Percentiles rank a stretch among this genome's conserved stretches.
phyloP scores from a whole-genome alignment of 176 grass and related monocot genomes.

The Oryza punctata region DNA sequence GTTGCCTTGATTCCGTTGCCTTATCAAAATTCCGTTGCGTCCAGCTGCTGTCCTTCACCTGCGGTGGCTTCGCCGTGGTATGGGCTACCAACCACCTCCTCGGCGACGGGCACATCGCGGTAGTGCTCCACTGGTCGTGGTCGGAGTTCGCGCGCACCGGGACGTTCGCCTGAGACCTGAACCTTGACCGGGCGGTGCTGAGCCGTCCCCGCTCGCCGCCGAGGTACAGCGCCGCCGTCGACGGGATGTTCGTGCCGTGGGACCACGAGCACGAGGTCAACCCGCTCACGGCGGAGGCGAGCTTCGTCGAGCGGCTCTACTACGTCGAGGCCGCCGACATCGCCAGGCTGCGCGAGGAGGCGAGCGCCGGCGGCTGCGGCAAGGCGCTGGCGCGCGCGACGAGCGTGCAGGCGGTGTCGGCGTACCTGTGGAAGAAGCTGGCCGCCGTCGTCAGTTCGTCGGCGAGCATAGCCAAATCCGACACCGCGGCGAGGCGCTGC shows the following conservation, averaged over 20 bases:
- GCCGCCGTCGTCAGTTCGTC: neutral
- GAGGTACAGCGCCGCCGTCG: conserved; percentile 24
- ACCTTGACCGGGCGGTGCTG: conserved; percentile 42
- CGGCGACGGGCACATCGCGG: conserved; percentile 27
- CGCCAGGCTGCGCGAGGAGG: conserved; percentile 1
- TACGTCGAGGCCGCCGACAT: conserved; percentile 29
- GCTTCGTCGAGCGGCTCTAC: conserved; percentile 41
- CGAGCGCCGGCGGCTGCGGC: neutral
- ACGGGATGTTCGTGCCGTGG: conserved; percentile 11
- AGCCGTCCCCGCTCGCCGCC: conserved; percentile 14
- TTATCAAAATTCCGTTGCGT: too few species aligned
- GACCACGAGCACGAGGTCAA: conserved; percentile 16
- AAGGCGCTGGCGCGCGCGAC: neutral
- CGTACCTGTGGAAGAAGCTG: conserved; percentile 45
- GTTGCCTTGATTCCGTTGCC: too few species aligned
- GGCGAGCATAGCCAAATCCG: neutral
- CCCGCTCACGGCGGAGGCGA: neutral
- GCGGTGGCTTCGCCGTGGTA: neutral
- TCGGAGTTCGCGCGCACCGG: conserved; percentile 29
- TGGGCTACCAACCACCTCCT: conserved; percentile 1
- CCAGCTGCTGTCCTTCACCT: too few species aligned
- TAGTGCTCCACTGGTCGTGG: conserved; percentile 21
- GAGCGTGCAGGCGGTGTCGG: conserved; percentile 40
- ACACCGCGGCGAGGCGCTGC: conserved; percentile 11
- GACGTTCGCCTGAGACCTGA: neutral